These are phyloP conservation scores for Talaromyces sp. DNA, from an alignment of 2,329 filamentous ascomycete genomes.

Conservation along the genomic window DNA sequence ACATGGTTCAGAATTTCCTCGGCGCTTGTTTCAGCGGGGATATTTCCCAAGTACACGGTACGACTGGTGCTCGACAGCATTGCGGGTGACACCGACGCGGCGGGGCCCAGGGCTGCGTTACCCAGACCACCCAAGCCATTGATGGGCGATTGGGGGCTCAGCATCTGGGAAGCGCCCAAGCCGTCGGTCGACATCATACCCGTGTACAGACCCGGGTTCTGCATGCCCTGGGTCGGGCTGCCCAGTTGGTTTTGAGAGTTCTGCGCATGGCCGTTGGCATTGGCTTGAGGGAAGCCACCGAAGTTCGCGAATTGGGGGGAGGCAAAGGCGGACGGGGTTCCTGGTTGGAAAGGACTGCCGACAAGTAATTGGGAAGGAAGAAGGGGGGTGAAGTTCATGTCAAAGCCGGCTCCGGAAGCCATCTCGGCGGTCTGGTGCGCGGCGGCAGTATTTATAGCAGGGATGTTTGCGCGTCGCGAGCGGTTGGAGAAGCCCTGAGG, in stretches of 20 bases:
- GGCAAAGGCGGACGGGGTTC: conserved; percentile 84
- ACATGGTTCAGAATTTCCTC: conserved; percentile 97
- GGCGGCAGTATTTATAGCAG: conserved; percentile 85
- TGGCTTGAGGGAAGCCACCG: conserved; percentile 71
- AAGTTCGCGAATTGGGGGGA: conserved; percentile 91
- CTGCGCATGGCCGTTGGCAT: conserved; percentile 56
- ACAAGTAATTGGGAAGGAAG: conserved; percentile 92
- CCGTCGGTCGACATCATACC: conserved; percentile 76
- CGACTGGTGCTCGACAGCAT: conserved; percentile 88
- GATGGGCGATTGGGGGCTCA: conserved; percentile 84
- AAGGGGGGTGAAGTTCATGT: conserved; percentile 98
- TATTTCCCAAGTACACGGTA: conserved; percentile 96
- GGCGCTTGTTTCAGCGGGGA: conserved; percentile 93
- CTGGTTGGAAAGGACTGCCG: conserved; percentile 94
- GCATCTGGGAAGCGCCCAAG: conserved; percentile 77
- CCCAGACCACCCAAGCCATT: conserved; percentile 69
- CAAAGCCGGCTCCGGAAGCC: conserved; percentile 83
- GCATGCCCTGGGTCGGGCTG: conserved; percentile 74
- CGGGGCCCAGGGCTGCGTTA: conserved; percentile 65
- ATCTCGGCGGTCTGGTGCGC: conserved; percentile 67
- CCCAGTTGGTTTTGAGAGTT: conserved; percentile 63
- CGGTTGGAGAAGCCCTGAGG: conserved; percentile 76
- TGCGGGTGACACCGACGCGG: conserved; percentile 75
- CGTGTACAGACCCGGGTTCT: conserved; percentile 76
- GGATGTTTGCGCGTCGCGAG: conserved; percentile 79